These are phyloP conservation scores for Ceratocystis alfenasii DNA, from an alignment of 2,329 filamentous ascomycete genomes.

Conservation along the genomic window DNA sequence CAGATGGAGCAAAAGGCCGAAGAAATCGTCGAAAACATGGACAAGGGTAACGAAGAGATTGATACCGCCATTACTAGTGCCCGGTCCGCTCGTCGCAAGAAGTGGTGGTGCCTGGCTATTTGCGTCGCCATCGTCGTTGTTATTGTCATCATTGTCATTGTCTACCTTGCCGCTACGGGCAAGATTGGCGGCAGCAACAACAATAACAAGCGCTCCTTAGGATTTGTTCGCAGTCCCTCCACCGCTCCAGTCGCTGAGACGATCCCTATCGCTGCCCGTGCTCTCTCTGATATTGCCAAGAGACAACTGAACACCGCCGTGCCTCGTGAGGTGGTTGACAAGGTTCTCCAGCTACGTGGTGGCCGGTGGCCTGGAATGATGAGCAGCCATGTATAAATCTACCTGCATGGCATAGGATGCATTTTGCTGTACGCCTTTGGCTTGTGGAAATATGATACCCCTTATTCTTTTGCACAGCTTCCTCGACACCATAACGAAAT, in stretches of 20 bases:
- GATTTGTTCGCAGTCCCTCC: slow-evolving; percentile 18
- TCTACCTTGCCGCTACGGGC: slow-evolving; percentile 32
- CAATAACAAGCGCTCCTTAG: slow-evolving; percentile 27
- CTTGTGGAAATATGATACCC: slow-evolving; percentile 1
- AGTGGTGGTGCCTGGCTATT: slow-evolving; percentile 89
- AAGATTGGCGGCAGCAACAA: slow-evolving; percentile 26
- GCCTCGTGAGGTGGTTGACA: slow-evolving; percentile 10
- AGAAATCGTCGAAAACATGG: slow-evolving; percentile 71
- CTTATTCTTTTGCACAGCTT: background rate
- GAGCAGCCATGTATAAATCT: background rate
- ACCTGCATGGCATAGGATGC: background rate
- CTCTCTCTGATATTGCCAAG: slow-evolving; percentile 11
- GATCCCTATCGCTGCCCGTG: slow-evolving; percentile 4
- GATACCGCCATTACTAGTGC: slow-evolving; percentile 72
- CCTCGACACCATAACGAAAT: background rate
- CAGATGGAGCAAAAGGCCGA: slow-evolving; percentile 80
- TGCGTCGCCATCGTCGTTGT: slow-evolving; percentile 43
- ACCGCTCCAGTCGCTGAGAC: slow-evolving; percentile 11
- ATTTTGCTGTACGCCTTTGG: background rate
- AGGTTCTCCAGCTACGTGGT: slow-evolving; percentile 14
- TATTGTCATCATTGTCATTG: slow-evolving; percentile 40
- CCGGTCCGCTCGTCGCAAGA: slow-evolving; percentile 72
- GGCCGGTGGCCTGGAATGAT: slow-evolving; percentile 15
- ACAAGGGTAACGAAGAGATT: slow-evolving; percentile 75
- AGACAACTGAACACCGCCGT: slow-evolving; percentile 13